A percentile compares a stretch with the other conserved stretches of the same genome.
Conservation (phyloP, 495 filamentous ascomycete genomes). For the Trichocladium antarcticum region DNA sequence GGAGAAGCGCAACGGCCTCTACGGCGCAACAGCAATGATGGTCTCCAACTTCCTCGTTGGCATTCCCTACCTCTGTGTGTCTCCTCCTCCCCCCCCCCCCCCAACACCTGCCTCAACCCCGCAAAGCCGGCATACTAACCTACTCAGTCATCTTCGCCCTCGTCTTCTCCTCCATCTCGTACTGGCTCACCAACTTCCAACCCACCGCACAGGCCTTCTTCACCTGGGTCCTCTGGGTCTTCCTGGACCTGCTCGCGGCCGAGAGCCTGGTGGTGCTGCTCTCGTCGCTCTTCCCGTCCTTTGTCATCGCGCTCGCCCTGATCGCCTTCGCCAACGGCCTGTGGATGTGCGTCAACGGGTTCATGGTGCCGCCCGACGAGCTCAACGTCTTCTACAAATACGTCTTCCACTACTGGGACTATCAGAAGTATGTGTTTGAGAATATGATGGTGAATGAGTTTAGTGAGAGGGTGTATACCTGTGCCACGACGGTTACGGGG, state of each 20-base stretch:
- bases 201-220: conserved; percentile 56
- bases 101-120: conserved; percentile 1
- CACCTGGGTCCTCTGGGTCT: conserved; percentile 76
- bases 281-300: conserved; percentile 59
- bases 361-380: conserved; percentile 57
- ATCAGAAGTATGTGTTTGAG: conserved; percentile 75
- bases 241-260: conserved; percentile 70
- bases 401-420: conserved; percentile 76
- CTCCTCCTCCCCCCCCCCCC: too few species aligned
- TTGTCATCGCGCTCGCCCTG: conserved; percentile 63
- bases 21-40: conserved; percentile 59
- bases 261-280: conserved; percentile 71
- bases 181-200: conserved; percentile 72
- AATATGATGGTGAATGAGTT: conserved; percentile 92
- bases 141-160: conserved; percentile 50
- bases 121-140: conserved; percentile 2
- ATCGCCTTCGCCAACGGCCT: conserved; percentile 75
- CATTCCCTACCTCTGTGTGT: conserved; percentile 54
- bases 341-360: conserved; percentile 77
- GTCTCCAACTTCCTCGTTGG: conserved; percentile 73
- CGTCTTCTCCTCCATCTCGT: conserved; percentile 61
- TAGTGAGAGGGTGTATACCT: conserved; percentile 47
- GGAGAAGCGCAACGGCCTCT: conserved; percentile 72
- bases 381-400: conserved; percentile 78
- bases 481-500: conserved; percentile 25